Evolutionary conservation across 2,329 filamentous ascomycete species (phyloP), one percentile per base, ranked within the genome.

Genomic region (Pochonia chlamydosporia): DNA sequence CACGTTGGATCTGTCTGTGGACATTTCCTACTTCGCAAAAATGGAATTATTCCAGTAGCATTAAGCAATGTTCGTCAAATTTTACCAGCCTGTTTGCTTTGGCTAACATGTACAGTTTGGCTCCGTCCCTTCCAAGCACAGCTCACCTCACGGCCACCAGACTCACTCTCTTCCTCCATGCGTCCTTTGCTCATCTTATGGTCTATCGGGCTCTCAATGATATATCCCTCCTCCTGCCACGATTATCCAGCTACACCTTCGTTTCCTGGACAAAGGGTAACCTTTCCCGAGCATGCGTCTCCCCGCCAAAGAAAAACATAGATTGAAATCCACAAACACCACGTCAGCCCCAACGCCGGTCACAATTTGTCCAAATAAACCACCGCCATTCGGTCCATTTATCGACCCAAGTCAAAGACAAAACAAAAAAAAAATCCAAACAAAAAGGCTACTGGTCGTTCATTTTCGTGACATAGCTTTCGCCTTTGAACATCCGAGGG

Each of bases 391-490:
- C 10, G n/a, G 13, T 28, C 14, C 26, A 5, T 44, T 10, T 4
- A 30, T 35, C 14, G n/a, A 5, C 14, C 16, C 18, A 8, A 13
- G 21, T 39, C 35, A 13, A 39, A 18, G n/a, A n/a, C 23, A 44
- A 24, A 35, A 44, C n/a, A n/a, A 44, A 36, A 36, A 16, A 18
- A 9, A 35, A 16, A 5, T 21, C 20, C 31, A 20, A 20, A 36
- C 16, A 28, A 33, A 16, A n/a, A n/a, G n/a, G n/a, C n/a, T n/a
- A 14, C 40, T 30, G 21, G 28, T 52, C 39, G 18, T 52, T 33
- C 43, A 41, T 28, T 11, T 43, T 46, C 41, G 36, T 52, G 36
- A 18, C 41, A 48, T 23, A 41, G 37, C 23, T 23, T 31, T 21
- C 24, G 14, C 10, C 26, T 11, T 39, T 31, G 18, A 21, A 45